Evolutionary conservation across 2,329 filamentous ascomycete genomes (phyloP), one percentile per base, ranked within the genome.

Genomic region (Rhytidhysteron rufulum): DNA sequence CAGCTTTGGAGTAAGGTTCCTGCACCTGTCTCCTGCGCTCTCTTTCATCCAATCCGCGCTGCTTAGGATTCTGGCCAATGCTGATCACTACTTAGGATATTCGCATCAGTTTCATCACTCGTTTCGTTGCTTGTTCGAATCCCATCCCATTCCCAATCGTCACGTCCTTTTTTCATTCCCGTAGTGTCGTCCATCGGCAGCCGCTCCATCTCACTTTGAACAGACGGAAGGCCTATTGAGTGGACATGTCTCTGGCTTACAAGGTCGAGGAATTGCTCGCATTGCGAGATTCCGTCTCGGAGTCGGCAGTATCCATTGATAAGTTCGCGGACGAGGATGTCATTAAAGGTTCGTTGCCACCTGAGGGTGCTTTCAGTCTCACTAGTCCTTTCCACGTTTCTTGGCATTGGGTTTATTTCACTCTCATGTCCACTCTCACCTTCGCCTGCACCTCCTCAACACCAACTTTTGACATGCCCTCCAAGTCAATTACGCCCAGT

Each of bases 231-330:
- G 24, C 7, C 24, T 13, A 8, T 27, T 13, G 22, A 36, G 35
- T 19, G 42, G 10, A 30, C 8, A 63, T 65, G 60, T 60, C 61
- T 37, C 45, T 57, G 31, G 56, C 58, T 45, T 68, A 67, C 51
- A 67, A 62, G 40, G 63, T 66, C 8, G 65, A 67, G 40, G 64
- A 69, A 49, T 53, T 69, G 8, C 58, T 69, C 25, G 65, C 65
- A 32, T 53, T 69, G 25, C 54, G 66, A 32, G 62, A 64, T 42
- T 68, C 65, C 1, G 63, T 65, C 3, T 66, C 65, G 7, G 66
- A 68, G 47, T 67, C 65, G 21, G 61, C 65, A 9, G 63, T 68
- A 20, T 68, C 65, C 11, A 54, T 69, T 19, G 65, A 68, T 35
- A 66, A 58, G 44, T 68, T 69, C 39, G 57, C 57, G 13, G 60